Evolutionary conservation across 345 rosid species (phyloP).

Genomic region (Melaleuca alternifolia): DNA sequence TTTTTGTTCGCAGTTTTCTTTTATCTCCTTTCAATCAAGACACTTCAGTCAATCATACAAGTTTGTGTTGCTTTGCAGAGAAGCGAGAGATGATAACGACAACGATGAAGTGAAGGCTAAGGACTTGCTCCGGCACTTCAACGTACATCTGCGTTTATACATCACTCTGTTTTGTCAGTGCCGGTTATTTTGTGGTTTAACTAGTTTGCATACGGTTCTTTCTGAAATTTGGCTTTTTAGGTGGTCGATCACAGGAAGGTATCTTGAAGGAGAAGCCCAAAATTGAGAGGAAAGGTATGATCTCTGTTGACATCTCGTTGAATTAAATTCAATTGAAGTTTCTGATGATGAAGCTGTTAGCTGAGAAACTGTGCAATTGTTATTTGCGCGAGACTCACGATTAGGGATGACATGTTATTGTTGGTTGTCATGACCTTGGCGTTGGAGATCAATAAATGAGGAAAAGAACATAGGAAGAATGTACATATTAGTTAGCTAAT

Average conservation of each 20-base stretch:
- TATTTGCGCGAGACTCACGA: background rate
- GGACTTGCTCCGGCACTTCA: conserved; percentile 56
- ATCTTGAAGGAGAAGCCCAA: conserved; percentile 26
- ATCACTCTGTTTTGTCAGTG: background rate
- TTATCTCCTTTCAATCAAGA: background rate
- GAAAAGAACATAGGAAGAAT: background rate
- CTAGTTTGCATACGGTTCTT: background rate
- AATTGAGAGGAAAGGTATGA: conserved; percentile 38
- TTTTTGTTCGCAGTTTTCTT: background rate
- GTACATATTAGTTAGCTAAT: background rate
- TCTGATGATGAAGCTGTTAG: background rate
- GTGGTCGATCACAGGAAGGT: conserved; percentile 18
- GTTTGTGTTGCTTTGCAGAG: conserved; percentile 31
- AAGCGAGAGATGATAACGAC: conserved; percentile 30
- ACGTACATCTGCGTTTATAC: background rate
- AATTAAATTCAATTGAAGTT: background rate
- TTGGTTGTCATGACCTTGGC: background rate
- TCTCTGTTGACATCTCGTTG: background rate
- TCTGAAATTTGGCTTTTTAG: background rate
- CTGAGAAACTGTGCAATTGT: background rate
- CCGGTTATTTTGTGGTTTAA: background rate
- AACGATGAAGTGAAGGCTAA: conserved; percentile 36
- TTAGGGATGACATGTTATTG: background rate
- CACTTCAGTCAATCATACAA: background rate
- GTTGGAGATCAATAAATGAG: background rate